Conservation (phyloP, 805 yeast genomes). For the Candida sakaeoensis region DNA sequence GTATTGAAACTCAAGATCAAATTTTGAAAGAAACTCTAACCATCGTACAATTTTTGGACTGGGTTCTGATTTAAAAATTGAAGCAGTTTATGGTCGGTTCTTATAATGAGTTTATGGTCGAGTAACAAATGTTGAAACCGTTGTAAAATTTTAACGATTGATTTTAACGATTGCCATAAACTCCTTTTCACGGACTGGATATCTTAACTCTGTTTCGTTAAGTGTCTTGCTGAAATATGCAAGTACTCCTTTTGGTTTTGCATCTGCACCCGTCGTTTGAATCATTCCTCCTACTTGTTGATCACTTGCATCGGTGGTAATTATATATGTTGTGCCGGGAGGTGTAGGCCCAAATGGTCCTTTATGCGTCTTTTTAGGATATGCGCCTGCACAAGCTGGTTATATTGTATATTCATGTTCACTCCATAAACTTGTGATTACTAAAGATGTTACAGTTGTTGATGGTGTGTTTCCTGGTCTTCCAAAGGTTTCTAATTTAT, state of each 20-base stretch:
- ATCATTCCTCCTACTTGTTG: constrained; percentile 1
- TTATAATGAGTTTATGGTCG: background rate
- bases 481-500: background rate
- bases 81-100: constrained; percentile 3
- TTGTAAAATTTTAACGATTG: background rate
- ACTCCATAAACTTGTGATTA: background rate
- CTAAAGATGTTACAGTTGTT: background rate
- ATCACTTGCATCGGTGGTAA: constrained; percentile 4
- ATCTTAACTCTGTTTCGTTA: background rate
- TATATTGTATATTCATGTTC: background rate
- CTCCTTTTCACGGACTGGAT: background rate
- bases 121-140: background rate
- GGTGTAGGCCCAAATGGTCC: background rate
- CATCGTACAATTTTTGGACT: constrained; percentile 1
- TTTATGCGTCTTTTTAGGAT: background rate
- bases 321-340: background rate
- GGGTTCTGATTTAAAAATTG: constrained; percentile 1
- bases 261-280: background rate
- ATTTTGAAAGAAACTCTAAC: constrained; percentile 1
- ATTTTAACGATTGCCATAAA: background rate
- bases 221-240: background rate
- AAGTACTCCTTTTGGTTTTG: background rate
- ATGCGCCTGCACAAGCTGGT: background rate
- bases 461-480: background rate
- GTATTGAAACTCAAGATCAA: constrained; percentile 4